phyloP scores from a whole-genome alignment of 768 basidiomycete species.

The Pulveroboletus sp. region DNA sequence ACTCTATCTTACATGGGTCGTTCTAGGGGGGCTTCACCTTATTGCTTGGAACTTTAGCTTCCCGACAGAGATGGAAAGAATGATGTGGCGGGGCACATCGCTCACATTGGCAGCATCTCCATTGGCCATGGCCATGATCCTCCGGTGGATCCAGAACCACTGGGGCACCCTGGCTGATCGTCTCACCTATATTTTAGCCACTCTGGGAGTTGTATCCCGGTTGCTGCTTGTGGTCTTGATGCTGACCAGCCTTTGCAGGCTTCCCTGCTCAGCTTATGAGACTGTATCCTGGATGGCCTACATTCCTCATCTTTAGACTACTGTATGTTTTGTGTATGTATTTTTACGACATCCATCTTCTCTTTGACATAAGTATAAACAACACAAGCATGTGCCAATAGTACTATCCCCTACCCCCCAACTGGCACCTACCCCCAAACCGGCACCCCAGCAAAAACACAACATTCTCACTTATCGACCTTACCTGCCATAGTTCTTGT shows the following conservation, averaged over 20 bases:
- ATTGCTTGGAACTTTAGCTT: conserved; percentile 3
- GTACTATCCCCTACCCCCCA: too few relatives aligned
- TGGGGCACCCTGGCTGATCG: neutral
- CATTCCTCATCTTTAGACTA: conserved; percentile 4
- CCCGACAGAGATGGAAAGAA: neutral
- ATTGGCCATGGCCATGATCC: neutral
- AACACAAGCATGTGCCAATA: too few relatives aligned
- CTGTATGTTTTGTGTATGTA: too few relatives aligned
- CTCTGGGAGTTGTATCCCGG: neutral
- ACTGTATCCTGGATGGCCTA: neutral
- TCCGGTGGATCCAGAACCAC: neutral
- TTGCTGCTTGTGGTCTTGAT: neutral
- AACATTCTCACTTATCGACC: too few relatives aligned
- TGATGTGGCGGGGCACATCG: neutral
- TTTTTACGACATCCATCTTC: too few relatives aligned
- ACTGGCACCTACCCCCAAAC: too few relatives aligned
- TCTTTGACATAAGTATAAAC: too few relatives aligned
- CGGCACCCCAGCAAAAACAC: too few relatives aligned
- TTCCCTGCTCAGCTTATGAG: neutral
- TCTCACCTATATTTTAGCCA: neutral
- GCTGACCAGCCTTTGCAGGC: neutral
- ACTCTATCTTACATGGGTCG: neutral
- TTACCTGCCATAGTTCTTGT: too few relatives aligned
- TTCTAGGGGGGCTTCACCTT: neutral
- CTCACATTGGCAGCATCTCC: neutral